These are phyloP conservation scores for Herpomyces periplanetae DNA, from an alignment of 2,329 filamentous ascomycete genomes.

Conservation along the genomic window DNA sequence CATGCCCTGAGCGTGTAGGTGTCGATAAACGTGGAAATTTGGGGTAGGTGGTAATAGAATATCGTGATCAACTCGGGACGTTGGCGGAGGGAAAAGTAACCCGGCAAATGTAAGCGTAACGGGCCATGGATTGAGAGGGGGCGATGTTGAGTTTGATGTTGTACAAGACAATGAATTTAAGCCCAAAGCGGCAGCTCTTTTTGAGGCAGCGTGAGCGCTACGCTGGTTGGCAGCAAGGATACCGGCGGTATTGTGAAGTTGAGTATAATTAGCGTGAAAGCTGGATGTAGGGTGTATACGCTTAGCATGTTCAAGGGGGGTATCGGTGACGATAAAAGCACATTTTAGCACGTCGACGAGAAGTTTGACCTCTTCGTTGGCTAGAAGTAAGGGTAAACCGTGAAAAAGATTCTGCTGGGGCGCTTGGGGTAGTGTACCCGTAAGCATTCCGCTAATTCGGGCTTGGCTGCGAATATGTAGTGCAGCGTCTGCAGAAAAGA, in stretches of 20 bases:
- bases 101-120: slow-evolving; percentile 7
- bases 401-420: slow-evolving; percentile 84
- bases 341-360: no score
- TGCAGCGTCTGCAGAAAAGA: slow-evolving; percentile 54
- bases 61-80: slow-evolving; percentile 2
- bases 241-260: no score
- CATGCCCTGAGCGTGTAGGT: slow-evolving; percentile 38
- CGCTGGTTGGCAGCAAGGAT: no score
- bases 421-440: slow-evolving; percentile 57
- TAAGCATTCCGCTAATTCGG: slow-evolving; percentile 48
- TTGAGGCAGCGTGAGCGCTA: no score
- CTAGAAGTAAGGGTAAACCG: slow-evolving; percentile 50
- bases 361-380: slow-evolving; percentile 52
- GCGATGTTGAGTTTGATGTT: slow-evolving; percentile 9
- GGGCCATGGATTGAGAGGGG: slow-evolving; percentile 4
- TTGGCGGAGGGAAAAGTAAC: slow-evolving; percentile 1
- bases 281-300: no score
- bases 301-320: no score
- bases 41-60: slow-evolving; percentile 8
- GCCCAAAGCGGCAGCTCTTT: no score
- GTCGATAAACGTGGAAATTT: slow-evolving; percentile 35
- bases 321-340: no score
- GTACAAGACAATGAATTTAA: no score
- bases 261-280: no score
- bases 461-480: slow-evolving; percentile 36